Percentiles rank a stretch among this genome's conserved stretches.
Conservation (phyloP, 2,329 filamentous ascomycete genomes). For the Beauveria australis region DNA sequence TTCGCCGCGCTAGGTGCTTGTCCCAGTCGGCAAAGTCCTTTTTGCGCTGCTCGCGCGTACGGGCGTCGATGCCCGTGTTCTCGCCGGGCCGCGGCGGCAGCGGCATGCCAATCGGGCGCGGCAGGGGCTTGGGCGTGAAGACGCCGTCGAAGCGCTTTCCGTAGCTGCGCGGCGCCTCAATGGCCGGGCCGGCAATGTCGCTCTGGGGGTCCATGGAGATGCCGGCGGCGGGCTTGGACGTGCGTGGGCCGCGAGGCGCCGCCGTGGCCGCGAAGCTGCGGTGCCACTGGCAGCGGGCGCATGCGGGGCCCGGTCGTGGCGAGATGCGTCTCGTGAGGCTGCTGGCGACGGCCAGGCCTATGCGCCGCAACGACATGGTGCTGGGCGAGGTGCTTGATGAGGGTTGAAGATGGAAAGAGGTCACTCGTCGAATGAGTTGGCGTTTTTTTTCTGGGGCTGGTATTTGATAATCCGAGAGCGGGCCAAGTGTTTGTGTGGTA, state of each 20-base stretch:
- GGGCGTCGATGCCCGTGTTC: slow-evolving; percentile 68
- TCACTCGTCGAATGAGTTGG: background rate
- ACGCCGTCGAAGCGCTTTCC: slow-evolving; percentile 43
- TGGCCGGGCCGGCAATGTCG: slow-evolving; percentile 37
- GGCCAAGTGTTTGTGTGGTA: background rate
- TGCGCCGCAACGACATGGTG: slow-evolving; percentile 25
- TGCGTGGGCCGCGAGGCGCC: slow-evolving; percentile 15
- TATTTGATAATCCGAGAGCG: background rate
- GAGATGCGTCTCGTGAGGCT: slow-evolving; percentile 20
- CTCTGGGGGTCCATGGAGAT: slow-evolving; percentile 29
- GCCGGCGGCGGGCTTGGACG: slow-evolving; percentile 28
- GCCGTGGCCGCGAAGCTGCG: slow-evolving; percentile 36
- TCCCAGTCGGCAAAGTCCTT: slow-evolving; percentile 80
- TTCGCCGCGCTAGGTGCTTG: slow-evolving; percentile 69
- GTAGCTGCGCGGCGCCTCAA: slow-evolving; percentile 51
- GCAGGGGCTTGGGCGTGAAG: slow-evolving; percentile 52
- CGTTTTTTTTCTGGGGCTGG: slow-evolving; percentile 2
- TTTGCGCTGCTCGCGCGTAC: slow-evolving; percentile 58
- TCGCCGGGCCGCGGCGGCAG: slow-evolving; percentile 67
- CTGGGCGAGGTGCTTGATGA: background rate
- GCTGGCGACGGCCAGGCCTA: slow-evolving; percentile 21
- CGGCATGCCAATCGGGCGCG: slow-evolving; percentile 74
- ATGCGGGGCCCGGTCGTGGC: slow-evolving; percentile 20
- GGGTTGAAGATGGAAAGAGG: background rate
- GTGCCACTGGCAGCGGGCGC: slow-evolving; percentile 44